A percentile compares a stretch with the other conserved stretches of the same genome.
phyloP scores from a whole-genome alignment of 805 yeast genomes.

The Debaryomyces castellii region DNA sequence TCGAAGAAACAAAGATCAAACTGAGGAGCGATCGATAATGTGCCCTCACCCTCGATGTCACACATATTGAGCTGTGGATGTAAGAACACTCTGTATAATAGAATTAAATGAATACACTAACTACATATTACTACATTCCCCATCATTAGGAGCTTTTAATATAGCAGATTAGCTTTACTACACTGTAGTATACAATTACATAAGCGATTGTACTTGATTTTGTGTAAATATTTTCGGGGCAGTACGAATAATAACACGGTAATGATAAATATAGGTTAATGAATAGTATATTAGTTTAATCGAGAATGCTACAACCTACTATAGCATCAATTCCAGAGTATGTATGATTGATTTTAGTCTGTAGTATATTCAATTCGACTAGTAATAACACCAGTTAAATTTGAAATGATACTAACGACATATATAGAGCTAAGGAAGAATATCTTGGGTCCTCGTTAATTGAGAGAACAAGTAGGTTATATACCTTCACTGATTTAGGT shows the following conservation, averaged over 20 bases:
- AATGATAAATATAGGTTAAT: not conserved
- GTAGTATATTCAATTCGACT: not conserved
- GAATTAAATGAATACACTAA: not conserved
- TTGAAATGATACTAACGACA: constrained; percentile 15
- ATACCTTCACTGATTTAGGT: constrained; percentile 64
- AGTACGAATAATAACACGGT: constrained; percentile 5
- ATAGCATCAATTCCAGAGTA: constrained; percentile 41
- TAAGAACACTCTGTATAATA: not conserved
- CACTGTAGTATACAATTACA: too few species aligned
- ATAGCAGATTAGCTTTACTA: too few species aligned
- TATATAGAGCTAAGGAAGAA: constrained; percentile 47
- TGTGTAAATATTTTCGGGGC: constrained; percentile 1
- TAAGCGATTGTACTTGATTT: not conserved
- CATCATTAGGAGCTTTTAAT: not conserved
- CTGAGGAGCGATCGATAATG: not conserved
- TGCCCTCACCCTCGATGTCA: too few species aligned
- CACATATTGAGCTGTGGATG: not conserved
- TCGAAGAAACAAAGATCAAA: constrained; percentile 7
- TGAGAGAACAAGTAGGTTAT: constrained; percentile 62
- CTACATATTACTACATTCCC: not conserved
- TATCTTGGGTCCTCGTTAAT: constrained; percentile 57
- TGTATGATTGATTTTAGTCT: constrained; percentile 8
- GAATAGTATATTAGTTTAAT: not conserved
- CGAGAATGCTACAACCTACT: constrained; percentile 33
- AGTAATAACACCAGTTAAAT: too few species aligned